These are phyloP conservation scores for Penicillium sp. DNA, from an alignment of 2,329 filamentous ascomycete species.

Conservation along the genomic window DNA sequence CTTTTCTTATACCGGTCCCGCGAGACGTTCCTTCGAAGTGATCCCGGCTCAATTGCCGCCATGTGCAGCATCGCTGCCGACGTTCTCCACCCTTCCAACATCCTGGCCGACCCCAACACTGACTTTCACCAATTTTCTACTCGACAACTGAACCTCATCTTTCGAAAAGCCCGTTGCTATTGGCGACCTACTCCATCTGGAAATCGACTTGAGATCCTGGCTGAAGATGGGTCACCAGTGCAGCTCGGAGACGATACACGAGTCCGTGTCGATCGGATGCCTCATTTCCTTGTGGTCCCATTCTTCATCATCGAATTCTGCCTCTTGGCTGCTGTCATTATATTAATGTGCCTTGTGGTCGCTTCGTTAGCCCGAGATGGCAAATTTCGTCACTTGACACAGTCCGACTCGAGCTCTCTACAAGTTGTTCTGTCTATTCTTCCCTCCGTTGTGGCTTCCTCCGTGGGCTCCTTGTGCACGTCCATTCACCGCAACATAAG, in stretches of 20 bases:
- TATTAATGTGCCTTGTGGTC: constrained; percentile 30
- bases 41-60: constrained; percentile 34
- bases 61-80: constrained; percentile 38
- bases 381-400: constrained; percentile 30
- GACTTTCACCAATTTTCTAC: constrained; percentile 37
- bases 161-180: constrained; percentile 28
- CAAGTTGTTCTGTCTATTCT: constrained; percentile 33
- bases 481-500: constrained; percentile 37
- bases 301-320: constrained; percentile 37
- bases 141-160: constrained; percentile 30
- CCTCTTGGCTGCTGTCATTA: constrained; percentile 30
- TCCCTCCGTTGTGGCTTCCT: constrained; percentile 34
- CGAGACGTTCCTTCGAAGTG: constrained; percentile 31
- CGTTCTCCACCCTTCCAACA: constrained; percentile 28
- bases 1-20: constrained; percentile 30
- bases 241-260: constrained; percentile 25
- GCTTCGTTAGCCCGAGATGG: constrained; percentile 30
- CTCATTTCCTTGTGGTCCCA: constrained; percentile 35
- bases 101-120: constrained; percentile 25
- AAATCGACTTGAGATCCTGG: constrained; percentile 30
- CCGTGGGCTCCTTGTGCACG: constrained; percentile 32
- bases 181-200: constrained; percentile 30
- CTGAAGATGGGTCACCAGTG: constrained; percentile 29
- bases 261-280: constrained; percentile 30
- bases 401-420: constrained; percentile 33